Conservation (phyloP, 257 asterid species). For the Nicotiana attenuata region DNA sequence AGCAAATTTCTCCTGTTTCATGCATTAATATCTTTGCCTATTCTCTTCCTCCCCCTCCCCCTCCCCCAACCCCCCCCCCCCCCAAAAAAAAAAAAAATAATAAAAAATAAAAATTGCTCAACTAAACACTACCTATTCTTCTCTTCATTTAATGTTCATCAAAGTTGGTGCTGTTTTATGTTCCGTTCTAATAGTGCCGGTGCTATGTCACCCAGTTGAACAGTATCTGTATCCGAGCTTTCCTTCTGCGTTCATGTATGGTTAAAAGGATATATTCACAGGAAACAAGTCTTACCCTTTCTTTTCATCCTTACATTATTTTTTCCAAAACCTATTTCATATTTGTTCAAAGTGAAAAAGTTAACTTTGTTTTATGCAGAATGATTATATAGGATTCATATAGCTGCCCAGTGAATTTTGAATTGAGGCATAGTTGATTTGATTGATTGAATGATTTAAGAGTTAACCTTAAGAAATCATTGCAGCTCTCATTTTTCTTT, state of each 20-base stretch:
- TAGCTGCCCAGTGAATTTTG: neutral
- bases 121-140: neutral
- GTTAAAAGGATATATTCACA: neutral
- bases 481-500: neutral
- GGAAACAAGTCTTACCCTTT: neutral
- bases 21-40: neutral
- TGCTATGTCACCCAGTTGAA: neutral
- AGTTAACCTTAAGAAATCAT: neutral
- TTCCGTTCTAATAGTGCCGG: neutral
- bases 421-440: neutral
- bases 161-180: neutral
- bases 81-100: neutral
- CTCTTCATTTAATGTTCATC: constrained; percentile 2
- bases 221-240: neutral
- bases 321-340: neutral
- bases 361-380: neutral
- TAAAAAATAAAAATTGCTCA: too few species aligned
- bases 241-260: neutral
- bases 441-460: neutral
- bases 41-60: too few species aligned
- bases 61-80: neutral
- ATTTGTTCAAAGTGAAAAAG: neutral
- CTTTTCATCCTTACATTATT: neutral
- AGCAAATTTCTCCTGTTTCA: neutral
- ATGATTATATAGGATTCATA: neutral